A percentile compares a stretch with the other conserved stretches of the same genome.
Evolutionary conservation across 306 rosid species (phyloP).

Genomic region (Nissolia schottii): DNA sequence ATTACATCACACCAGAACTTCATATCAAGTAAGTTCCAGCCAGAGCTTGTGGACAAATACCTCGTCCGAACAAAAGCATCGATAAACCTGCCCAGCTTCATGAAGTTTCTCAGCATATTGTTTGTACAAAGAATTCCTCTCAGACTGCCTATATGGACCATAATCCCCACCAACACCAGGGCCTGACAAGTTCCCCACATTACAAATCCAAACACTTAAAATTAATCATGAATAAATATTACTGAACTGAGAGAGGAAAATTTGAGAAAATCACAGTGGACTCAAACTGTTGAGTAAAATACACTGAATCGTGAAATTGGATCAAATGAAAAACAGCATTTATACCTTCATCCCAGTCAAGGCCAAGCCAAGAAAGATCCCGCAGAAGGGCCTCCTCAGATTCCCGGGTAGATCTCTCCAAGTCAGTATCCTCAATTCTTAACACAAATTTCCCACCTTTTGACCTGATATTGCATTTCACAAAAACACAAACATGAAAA

Average conservation of each 20-base stretch:
- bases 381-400: slow-evolving; percentile 82
- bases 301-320: neutral
- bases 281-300: neutral
- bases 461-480: slow-evolving; percentile 40
- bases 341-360: slow-evolving; percentile 90
- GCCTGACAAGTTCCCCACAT: slow-evolving; percentile 44
- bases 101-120: slow-evolving; percentile 70
- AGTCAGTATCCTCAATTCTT: slow-evolving; percentile 97
- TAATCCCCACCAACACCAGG: slow-evolving; percentile 91
- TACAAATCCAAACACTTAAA: neutral
- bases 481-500: neutral
- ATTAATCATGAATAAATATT: neutral
- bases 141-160: slow-evolving; percentile 94
- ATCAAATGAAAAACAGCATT: neutral
- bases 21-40: neutral
- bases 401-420: slow-evolving; percentile 90
- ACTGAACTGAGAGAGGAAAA: neutral
- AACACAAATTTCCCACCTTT: slow-evolving; percentile 86
- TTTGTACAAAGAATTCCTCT: slow-evolving; percentile 80
- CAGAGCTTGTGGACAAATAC: slow-evolving; percentile 31
- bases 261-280: neutral
- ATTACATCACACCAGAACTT: neutral
- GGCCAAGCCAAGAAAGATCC: slow-evolving; percentile 97
- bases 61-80: slow-evolving; percentile 89
- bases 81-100: slow-evolving; percentile 75